Conservation (phyloP, 768 basidiomycete species). For the Panaeolus papilionaceus region DNA sequence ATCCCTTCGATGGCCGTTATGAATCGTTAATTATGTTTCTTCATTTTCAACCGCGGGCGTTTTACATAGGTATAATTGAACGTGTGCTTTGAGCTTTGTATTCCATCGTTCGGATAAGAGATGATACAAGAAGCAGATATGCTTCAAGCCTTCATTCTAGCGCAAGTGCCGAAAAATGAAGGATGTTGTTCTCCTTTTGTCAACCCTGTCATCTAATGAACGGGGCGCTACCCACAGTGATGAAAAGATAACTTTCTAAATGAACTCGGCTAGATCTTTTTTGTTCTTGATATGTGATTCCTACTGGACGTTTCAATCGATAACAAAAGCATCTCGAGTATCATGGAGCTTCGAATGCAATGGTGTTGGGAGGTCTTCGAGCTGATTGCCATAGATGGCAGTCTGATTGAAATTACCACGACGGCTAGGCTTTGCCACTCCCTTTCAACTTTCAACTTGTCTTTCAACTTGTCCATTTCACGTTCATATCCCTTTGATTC, state of each 20-base stretch:
- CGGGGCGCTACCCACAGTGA: neutral
- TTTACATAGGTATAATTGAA: neutral
- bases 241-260: neutral
- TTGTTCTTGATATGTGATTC: neutral
- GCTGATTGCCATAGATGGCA: neutral
- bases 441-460: neutral
- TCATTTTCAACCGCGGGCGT: neutral
- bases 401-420: neutral
- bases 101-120: neutral
- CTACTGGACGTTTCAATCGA: neutral
- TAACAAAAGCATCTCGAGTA: neutral
- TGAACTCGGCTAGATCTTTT: slow-evolving; percentile 6
- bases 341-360: neutral
- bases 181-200: slow-evolving; percentile 8
- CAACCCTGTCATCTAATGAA: neutral
- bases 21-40: neutral
- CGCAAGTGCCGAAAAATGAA: slow-evolving; percentile 5
- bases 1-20: neutral
- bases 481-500: neutral
- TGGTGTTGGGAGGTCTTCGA: neutral
- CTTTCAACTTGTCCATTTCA: slow-evolving; percentile 9
- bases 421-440: neutral
- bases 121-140: neutral
- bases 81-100: neutral
- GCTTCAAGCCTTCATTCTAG: neutral